Percentiles rank a stretch among this genome's conserved stretches.
These are phyloP conservation scores for Grigorovia jiainica DNA, from an alignment of 805 yeast genomes.

Conservation along the genomic window DNA sequence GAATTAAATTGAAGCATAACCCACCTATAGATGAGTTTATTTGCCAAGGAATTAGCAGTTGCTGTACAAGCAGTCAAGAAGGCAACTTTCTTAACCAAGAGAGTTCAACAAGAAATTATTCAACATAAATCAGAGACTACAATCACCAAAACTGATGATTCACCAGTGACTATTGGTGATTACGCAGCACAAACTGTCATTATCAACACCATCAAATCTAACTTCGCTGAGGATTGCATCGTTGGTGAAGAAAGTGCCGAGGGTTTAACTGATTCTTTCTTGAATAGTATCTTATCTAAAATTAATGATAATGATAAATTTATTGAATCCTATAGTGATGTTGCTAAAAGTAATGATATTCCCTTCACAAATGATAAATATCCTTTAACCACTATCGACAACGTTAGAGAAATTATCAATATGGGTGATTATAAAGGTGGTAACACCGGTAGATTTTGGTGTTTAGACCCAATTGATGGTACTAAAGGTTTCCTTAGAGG, in stretches of 20 bases:
- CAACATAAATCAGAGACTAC: constrained; percentile 41
- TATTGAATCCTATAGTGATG: constrained; percentile 31
- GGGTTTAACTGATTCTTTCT: constrained; percentile 44
- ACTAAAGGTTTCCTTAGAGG: constrained; percentile 94
- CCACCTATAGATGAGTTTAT: constrained; percentile 17
- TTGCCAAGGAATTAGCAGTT: constrained; percentile 57
- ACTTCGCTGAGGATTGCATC: constrained; percentile 76
- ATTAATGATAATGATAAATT: constrained; percentile 43
- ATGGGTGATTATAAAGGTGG: constrained; percentile 79
- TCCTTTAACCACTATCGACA: constrained; percentile 35
- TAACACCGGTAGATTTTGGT: constrained; percentile 78
- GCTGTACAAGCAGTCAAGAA: constrained; percentile 88
- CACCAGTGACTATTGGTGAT: constrained; percentile 96
- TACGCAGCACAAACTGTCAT: constrained; percentile 93
- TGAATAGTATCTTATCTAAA: constrained; percentile 46
- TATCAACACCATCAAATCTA: constrained; percentile 67
- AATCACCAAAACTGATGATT: constrained; percentile 73
- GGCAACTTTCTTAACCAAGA: constrained; percentile 68
- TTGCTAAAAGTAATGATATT: constrained; percentile 16
- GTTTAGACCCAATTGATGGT: constrained; percentile 96
- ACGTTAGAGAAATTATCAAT: constrained; percentile 61
- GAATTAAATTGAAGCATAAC: too few species aligned
- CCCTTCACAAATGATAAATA: constrained; percentile 9
- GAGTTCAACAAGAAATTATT: constrained; percentile 46
- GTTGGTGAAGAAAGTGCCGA: constrained; percentile 92